Base-by-base conservation (phyloP, 2,329 filamentous ascomycete genomes). In the Colletotrichum cereale region DNA sequence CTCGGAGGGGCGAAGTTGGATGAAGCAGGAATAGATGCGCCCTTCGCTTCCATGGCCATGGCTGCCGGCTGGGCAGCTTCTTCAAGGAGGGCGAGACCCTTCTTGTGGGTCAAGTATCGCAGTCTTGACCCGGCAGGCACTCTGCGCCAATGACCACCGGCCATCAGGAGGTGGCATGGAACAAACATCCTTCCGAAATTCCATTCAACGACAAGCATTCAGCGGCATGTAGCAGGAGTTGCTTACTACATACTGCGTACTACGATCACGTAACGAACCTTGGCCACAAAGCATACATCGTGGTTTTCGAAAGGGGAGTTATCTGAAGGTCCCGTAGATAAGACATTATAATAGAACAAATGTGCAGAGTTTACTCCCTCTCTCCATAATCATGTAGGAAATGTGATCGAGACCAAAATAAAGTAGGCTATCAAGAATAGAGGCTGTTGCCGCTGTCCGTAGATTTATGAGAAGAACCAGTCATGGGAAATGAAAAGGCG, bases 1-100 rank as follows among this genome's bases (percentile, higher is more conserved):
- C 48, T 71, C 50, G 56, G 57, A 62, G 63, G 52, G 56, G 40
- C 34, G 34, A 48, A 44, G 26, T n/a, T 40, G 53, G 7, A 14
- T 36, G 14, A n/a, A 26, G 50, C 8, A 42, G 18, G 31, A 29
- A 38, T 55, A 14, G n/a, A 38, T 26, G 8, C 40, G 18, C 21
- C 18, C 29, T 16, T 61, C 55, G 38, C 29, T 61, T 47, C 40
- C 29, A 40, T 14, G 42, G 10, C 11, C 18, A 4, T 6, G 6
- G 34, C 10, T 24, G 21, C 50, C 5, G 7, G 8, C 6, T 26
- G 18, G n/a, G 26, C 16, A 21, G 26, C 26, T 26, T 29, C 24
- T 29, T 3, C 24, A 29, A 26, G 12, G 31, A 14, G 31, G 24
- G 34, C 14, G 0, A 38, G 10, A 2, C n/a, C 53, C 21, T 12